These are phyloP conservation scores for Fusarium gaditjirri DNA, from an alignment of 2,329 filamentous ascomycete species.

Conservation along the genomic window DNA sequence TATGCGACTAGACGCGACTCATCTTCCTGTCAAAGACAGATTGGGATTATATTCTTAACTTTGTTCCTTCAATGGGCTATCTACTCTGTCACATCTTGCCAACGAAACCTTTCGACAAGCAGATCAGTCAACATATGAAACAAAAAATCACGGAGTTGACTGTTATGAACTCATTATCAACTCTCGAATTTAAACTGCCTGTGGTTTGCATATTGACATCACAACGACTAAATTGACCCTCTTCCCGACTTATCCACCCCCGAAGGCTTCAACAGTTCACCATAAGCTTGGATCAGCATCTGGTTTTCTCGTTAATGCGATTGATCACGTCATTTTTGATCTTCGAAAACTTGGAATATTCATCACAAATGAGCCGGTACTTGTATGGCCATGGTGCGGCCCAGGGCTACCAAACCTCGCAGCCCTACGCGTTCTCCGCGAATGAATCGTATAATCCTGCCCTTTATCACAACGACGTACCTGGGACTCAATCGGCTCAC, in stretches of 20 bases:
- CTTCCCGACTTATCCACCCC: background rate
- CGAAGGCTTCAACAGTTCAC: background rate
- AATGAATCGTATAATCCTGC: slow-evolving; percentile 24
- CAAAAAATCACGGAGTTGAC: background rate
- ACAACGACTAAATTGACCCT: background rate
- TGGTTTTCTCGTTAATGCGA: background rate
- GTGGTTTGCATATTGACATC: background rate
- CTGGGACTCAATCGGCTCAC: slow-evolving; percentile 10
- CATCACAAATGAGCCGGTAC: slow-evolving; percentile 46
- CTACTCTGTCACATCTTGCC: slow-evolving; percentile 13
- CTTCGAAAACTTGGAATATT: background rate
- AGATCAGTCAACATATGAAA: background rate
- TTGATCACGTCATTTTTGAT: background rate
- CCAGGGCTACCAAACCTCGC: slow-evolving; percentile 38
- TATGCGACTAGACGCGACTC: slow-evolving; percentile 24
- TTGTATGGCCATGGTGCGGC: slow-evolving; percentile 42
- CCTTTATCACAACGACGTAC: slow-evolving; percentile 13
- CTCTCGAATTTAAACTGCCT: background rate
- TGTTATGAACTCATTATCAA: background rate
- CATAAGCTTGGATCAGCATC: background rate
- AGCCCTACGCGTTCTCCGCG: slow-evolving; percentile 32
- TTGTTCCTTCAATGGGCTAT: background rate
- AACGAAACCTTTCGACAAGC: background rate
- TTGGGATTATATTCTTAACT: slow-evolving; percentile 7
- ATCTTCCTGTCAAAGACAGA: slow-evolving; percentile 6